Conservation (phyloP, 352 stramenopile genomes). For the Globisporangium ultimum region DNA sequence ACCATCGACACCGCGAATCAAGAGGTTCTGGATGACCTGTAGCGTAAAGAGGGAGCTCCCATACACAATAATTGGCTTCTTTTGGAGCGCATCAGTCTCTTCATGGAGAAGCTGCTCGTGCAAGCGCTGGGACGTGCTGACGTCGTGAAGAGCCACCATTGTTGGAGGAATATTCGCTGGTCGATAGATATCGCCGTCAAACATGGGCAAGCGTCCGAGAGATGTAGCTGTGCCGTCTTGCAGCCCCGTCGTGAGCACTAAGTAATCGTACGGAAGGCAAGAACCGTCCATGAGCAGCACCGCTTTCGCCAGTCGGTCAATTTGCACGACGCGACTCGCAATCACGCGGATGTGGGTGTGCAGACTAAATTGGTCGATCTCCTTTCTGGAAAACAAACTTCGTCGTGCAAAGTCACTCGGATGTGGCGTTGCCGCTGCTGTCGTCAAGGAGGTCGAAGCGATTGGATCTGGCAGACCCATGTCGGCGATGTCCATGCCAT, state of each 20-base stretch:
- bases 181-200: slow-evolving; percentile 35
- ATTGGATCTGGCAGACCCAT: slow-evolving; percentile 16
- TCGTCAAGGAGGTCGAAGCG: not conserved
- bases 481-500: slow-evolving; percentile 48
- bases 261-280: slow-evolving; percentile 80
- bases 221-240: slow-evolving; percentile 51
- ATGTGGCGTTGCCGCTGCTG: slow-evolving; percentile 6
- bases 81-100: slow-evolving; percentile 7
- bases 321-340: slow-evolving; percentile 55
- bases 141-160: slow-evolving; percentile 21
- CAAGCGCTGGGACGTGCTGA: slow-evolving; percentile 13
- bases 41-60: slow-evolving; percentile 64
- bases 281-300: slow-evolving; percentile 80
- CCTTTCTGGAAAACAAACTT: slow-evolving; percentile 33
- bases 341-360: slow-evolving; percentile 60
- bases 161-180: slow-evolving; percentile 14
- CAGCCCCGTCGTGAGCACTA: slow-evolving; percentile 76
- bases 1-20: slow-evolving; percentile 35
- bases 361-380: slow-evolving; percentile 59
- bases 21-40: slow-evolving; percentile 57
- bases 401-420: slow-evolving; percentile 49
- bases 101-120: slow-evolving; percentile 13
- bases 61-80: slow-evolving; percentile 49
- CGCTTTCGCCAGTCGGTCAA: slow-evolving; percentile 65
- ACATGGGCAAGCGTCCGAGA: slow-evolving; percentile 33